A percentile compares a stretch with the other conserved stretches of the same genome.
Evolutionary conservation across 1,139 yeast species (phyloP).

Genomic region (Tardiomyces digboiensis): DNA sequence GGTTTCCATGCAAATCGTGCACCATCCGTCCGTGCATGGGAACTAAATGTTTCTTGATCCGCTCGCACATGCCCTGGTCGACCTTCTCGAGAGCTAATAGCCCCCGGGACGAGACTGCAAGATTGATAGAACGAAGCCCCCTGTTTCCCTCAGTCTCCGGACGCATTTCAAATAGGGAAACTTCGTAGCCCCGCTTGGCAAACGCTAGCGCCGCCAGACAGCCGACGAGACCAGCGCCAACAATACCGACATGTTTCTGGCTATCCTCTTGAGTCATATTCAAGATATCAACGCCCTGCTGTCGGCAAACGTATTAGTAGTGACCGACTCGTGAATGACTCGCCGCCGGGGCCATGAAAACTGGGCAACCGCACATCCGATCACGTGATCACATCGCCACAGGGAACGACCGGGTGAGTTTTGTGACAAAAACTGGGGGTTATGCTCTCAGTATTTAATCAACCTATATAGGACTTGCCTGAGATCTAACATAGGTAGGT

Average conservation of each 20-base stretch:
- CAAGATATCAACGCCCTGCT: too few species aligned
- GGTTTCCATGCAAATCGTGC: slow-evolving; percentile 56
- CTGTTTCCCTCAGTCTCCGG: slow-evolving; percentile 17
- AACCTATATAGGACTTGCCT: too few species aligned
- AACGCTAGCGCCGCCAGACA: slow-evolving; percentile 78
- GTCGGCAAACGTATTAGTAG: too few species aligned
- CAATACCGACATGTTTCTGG: slow-evolving; percentile 19
- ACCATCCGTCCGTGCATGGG: slow-evolving; percentile 93
- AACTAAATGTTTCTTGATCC: slow-evolving; percentile 51
- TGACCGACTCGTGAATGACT: too few species aligned
- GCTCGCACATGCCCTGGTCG: slow-evolving; percentile 46
- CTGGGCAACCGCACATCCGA: too few species aligned
- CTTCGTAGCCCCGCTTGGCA: slow-evolving; percentile 62
- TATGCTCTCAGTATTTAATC: too few species aligned
- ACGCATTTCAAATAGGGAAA: slow-evolving; percentile 57
- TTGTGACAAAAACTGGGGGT: too few species aligned
- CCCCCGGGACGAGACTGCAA: slow-evolving; percentile 83
- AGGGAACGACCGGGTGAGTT: too few species aligned
- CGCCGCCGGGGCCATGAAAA: too few species aligned
- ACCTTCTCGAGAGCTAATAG: slow-evolving; percentile 57
- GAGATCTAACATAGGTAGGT: too few species aligned
- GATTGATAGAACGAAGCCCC: slow-evolving; percentile 52
- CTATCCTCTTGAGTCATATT: too few species aligned
- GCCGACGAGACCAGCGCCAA: slow-evolving; percentile 81
- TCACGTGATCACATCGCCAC: too few species aligned